Evolutionary conservation across 78 protist genomes (phyloP).

Genomic region (slime mould (Dictyostelium discoideum)): dicty_2.7 NC_007090.3:628001-628500

Average conservation of each 20-base stretch:
- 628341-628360: neutral
- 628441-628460: neutral
- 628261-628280: slow-evolving; percentile 50
- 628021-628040: slow-evolving; percentile 70
- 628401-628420: neutral
- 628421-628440: slow-evolving; percentile 18
- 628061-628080: slow-evolving; percentile 33
- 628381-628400: neutral
- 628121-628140: slow-evolving; percentile 81
- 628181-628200: slow-evolving; percentile 51
- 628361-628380: too few species aligned
- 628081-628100: slow-evolving; percentile 71
- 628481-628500: neutral
- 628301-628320: slow-evolving; percentile 13
- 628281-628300: slow-evolving; percentile 43
- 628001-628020: slow-evolving; percentile 59
- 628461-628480: neutral
- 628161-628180: slow-evolving; percentile 75
- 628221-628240: slow-evolving; percentile 57
- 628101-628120: slow-evolving; percentile 45
- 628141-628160: neutral
- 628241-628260: slow-evolving; percentile 65
- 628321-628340: neutral
- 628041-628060: slow-evolving; percentile 78
- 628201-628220: slow-evolving; percentile 52